phyloP scores from a whole-genome alignment of 73 alveolate genomes.

The Symbiodinium pilosum region DNA sequence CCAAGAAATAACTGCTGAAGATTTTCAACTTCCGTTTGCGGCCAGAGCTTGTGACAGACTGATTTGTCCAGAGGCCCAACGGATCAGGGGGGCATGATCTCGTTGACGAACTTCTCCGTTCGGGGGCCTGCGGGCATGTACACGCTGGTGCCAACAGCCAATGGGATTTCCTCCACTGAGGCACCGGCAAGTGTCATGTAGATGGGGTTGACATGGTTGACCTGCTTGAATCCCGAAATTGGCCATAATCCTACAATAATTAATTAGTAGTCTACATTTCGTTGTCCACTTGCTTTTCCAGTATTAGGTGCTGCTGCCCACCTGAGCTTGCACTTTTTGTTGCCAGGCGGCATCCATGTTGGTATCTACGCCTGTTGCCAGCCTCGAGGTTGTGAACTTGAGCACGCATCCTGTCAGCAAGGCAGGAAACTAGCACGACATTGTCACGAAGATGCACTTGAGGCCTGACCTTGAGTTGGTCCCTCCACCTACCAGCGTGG shows the following conservation, averaged over 20 bases:
- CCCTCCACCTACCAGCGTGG: not conserved
- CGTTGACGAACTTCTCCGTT: conserved; percentile 15
- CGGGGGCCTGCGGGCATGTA: conserved; percentile 52
- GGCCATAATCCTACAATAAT: no score
- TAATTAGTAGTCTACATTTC: no score
- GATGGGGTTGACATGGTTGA: not conserved
- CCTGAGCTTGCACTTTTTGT: not conserved
- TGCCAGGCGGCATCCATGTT: conserved; percentile 18
- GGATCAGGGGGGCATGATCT: not conserved
- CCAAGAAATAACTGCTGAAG: not conserved
- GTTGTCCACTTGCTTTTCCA: no score
- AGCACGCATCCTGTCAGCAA: not conserved
- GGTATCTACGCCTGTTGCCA: conserved; percentile 76
- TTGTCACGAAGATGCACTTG: not conserved
- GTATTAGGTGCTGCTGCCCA: no score
- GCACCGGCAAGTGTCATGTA: not conserved
- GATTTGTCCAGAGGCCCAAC: not conserved
- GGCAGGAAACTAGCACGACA: not conserved
- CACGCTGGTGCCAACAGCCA: conserved; percentile 25
- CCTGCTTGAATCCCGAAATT: no score
- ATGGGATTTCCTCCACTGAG: conserved; percentile 29
- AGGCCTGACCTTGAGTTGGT: conserved; percentile 32
- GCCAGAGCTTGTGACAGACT: not conserved
- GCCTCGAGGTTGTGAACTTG: conserved; percentile 51
- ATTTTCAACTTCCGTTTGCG: no score